phyloP scores from a whole-genome alignment of 768 basidiomycete genomes.

The Pulveroboletus sp. region DNA sequence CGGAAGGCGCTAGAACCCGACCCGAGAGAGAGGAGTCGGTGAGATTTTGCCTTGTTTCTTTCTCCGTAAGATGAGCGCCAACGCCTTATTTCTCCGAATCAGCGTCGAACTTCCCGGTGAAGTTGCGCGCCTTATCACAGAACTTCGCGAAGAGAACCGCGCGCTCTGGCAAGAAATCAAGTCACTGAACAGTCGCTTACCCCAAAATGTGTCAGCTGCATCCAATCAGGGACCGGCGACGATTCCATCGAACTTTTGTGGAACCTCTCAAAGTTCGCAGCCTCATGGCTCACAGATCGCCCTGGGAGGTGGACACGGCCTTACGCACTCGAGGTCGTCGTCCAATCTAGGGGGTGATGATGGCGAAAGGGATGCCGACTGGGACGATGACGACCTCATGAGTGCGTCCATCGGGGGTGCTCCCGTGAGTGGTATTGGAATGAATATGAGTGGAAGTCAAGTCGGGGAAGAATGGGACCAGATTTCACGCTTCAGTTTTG shows the following conservation, averaged over 20 bases:
- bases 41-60: background rate
- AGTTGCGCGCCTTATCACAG: slow-evolving; percentile 48
- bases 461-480: slow-evolving; percentile 27
- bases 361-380: slow-evolving; percentile 24
- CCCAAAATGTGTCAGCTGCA: slow-evolving; percentile 8
- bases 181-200: slow-evolving; percentile 21
- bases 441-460: slow-evolving; percentile 11
- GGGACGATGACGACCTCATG: slow-evolving; percentile 29
- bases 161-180: slow-evolving; percentile 45
- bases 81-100: slow-evolving; percentile 34
- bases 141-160: slow-evolving; percentile 71
- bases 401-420: slow-evolving; percentile 2
- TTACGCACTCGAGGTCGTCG: slow-evolving; percentile 27
- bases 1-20: slow-evolving; percentile 82
- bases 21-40: slow-evolving; percentile 42
- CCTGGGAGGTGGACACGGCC: slow-evolving; percentile 15
- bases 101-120: slow-evolving; percentile 81
- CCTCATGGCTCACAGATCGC: slow-evolving; percentile 6
- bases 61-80: background rate
- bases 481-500: slow-evolving; percentile 12
- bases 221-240: slow-evolving; percentile 1
- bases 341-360: slow-evolving; percentile 27
- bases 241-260: slow-evolving; percentile 6
- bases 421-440: slow-evolving; percentile 12
- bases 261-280: slow-evolving; percentile 10